Percentiles rank a stretch among this genome's conserved stretches.
phyloP scores from a whole-genome alignment of 192 early-diverging fungal species.

The Glomus cerebriforme region DNA sequence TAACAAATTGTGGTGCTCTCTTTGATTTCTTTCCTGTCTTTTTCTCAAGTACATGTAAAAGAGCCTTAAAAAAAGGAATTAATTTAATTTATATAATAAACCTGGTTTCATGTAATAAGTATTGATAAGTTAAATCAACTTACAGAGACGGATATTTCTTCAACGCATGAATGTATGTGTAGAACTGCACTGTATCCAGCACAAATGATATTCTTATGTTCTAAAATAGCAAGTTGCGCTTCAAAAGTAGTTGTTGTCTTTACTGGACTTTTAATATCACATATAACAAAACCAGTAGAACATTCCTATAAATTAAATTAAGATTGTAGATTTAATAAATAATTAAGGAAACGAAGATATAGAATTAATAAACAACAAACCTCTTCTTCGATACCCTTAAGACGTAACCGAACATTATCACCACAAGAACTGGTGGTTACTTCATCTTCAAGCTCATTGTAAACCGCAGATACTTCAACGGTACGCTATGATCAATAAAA shows the following conservation, averaged over 20 bases:
- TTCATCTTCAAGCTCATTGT: constrained; percentile 82
- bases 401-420: constrained; percentile 90
- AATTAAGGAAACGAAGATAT: neutral
- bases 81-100: constrained; percentile 30
- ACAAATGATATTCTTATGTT: constrained; percentile 94
- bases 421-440: constrained; percentile 74
- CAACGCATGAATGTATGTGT: constrained; percentile 85
- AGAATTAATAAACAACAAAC: constrained; percentile 36
- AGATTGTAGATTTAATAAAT: neutral
- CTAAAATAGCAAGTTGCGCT: constrained; percentile 86
- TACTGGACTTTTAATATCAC: constrained; percentile 74
- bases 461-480: constrained; percentile 81
- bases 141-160: constrained; percentile 82
- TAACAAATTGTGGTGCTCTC: constrained; percentile 89
- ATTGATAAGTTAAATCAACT: neutral
- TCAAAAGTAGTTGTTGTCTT: constrained; percentile 80
- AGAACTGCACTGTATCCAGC: constrained; percentile 94
- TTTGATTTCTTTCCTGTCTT: constrained; percentile 90
- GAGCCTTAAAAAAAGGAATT: constrained; percentile 44
- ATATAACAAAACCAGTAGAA: constrained; percentile 85
- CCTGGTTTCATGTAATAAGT: neutral
- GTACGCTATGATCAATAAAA: neutral
- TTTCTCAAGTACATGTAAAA: constrained; percentile 92
- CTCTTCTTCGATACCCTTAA: constrained; percentile 94
- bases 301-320: constrained; percentile 58